These are phyloP conservation scores for Aspergillus heteromorphus DNA, from an alignment of 495 filamentous ascomycete species.

Conservation along the genomic window DNA sequence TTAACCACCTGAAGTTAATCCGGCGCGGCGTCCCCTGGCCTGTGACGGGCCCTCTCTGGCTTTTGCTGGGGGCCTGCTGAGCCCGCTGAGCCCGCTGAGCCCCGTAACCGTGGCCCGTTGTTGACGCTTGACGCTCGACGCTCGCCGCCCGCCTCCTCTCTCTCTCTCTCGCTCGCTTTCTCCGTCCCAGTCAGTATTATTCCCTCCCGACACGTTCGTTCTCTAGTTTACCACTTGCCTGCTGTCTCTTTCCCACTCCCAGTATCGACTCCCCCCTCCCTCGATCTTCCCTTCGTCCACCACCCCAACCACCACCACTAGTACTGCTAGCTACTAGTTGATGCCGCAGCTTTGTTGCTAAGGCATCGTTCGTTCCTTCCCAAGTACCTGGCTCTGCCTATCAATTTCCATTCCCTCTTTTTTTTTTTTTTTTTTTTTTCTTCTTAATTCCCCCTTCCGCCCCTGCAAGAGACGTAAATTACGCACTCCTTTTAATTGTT, in stretches of 20 bases:
- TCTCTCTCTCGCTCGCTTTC: neutral
- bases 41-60: conserved; percentile 6
- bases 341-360: conserved; percentile 19
- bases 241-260: neutral
- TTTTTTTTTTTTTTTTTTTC: neutral
- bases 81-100: too few relatives aligned
- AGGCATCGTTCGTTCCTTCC: conserved; percentile 21
- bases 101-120: conserved; percentile 13
- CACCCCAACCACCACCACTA: neutral
- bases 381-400: conserved; percentile 1
- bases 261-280: neutral
- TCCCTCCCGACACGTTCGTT: neutral
- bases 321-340: conserved; percentile 2
- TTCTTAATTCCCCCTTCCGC: neutral
- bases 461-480: neutral
- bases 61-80: too few relatives aligned
- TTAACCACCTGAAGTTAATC: neutral
- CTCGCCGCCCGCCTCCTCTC: neutral
- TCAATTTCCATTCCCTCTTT: neutral
- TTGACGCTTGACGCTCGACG: conserved; percentile 13
- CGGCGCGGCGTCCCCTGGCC: neutral
- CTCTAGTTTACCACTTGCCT: neutral
- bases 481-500: neutral
- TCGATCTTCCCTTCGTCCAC: conserved; percentile 5
- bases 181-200: neutral